Conservation (phyloP, 805 yeast species). For the Candida ascalaphidarum region DNA sequence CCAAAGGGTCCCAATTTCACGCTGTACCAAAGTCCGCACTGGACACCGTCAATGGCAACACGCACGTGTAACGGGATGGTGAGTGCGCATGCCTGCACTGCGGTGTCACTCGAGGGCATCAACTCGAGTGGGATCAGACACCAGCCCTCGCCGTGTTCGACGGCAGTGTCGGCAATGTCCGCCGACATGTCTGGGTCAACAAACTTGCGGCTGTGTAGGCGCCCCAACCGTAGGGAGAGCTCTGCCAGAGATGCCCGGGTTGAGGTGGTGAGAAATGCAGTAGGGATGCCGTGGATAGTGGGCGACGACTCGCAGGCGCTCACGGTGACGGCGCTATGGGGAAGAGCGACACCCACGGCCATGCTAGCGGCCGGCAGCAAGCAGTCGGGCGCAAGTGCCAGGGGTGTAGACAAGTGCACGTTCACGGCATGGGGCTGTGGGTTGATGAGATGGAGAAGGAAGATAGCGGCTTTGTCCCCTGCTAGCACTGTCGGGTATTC, state of each 20-base stretch:
- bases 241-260: constrained; percentile 25
- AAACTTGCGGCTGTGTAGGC: neutral
- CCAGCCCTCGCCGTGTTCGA: constrained; percentile 25
- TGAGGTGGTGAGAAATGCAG: constrained; percentile 18
- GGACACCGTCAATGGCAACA: constrained; percentile 9
- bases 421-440: constrained; percentile 16
- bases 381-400: constrained; percentile 9
- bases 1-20: constrained; percentile 4
- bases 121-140: constrained; percentile 21
- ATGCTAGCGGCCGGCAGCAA: constrained; percentile 2
- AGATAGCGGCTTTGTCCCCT: constrained; percentile 7
- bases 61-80: constrained; percentile 19
- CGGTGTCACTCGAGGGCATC: constrained; percentile 1
- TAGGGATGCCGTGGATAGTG: constrained; percentile 24
- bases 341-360: constrained; percentile 13
- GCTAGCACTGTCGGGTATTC: constrained; percentile 3
- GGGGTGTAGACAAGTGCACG: constrained; percentile 15
- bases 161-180: constrained; percentile 7
- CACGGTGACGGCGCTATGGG: constrained; percentile 14
- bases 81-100: constrained; percentile 2
- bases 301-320: constrained; percentile 12
- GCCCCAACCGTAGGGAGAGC: constrained; percentile 15
- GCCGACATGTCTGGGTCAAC: constrained; percentile 4
- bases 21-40: constrained; percentile 19
- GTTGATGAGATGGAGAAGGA: constrained; percentile 22